Base-by-base conservation (phyloP, 108 stramenopile species). In the Chaetoceros muelleri region DNA sequence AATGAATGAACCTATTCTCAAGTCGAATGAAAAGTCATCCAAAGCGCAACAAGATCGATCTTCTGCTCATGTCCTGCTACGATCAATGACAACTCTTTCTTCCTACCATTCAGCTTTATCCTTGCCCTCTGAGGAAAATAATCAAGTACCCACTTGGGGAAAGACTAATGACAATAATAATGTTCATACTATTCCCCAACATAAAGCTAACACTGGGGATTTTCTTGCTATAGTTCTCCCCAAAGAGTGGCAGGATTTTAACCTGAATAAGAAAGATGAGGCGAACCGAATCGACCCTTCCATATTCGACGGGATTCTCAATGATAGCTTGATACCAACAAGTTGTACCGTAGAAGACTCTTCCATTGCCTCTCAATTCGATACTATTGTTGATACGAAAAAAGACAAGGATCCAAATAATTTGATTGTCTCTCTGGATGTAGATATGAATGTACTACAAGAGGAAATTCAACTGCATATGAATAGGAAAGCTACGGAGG, bases 401-500 rank as follows among this genome's bases (percentile, higher is more conserved):
- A 5, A 40, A 10, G n/a, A n/a, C n/a, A 40, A 40, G 34, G 13
- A 40, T 40, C 5, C 13, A 10, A 13, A 40, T 40, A 13, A 40
- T 40, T 13, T 40, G 8, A 40, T 40, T 40, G 34, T 40, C 5
- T 5, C 8, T 40, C 13, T 55, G 2, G 54, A 55, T 34, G 29
- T 55, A n/a, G 24, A 55, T 55, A n/a, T 55, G 1, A 19, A 21
- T n/a, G 1, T 30, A 30, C 19, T n/a, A 30, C 7, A 46, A n/a
- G 45, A 58, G 13, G 44, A 22, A 1, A 25, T 23, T 2, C 45
- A 46, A 1, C 44, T 73, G 28, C 72, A 58, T 34, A 69, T 73
- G 67, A 57, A 53, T 24, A 56, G 72, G 8, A 48, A 60, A 55
- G 48, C 72, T 16, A n/a, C 25, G 10, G 72, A 73, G 60, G 24